phyloP scores from a whole-genome alignment of 306 rosid genomes.

The Cicer pinnatifidum region DNA sequence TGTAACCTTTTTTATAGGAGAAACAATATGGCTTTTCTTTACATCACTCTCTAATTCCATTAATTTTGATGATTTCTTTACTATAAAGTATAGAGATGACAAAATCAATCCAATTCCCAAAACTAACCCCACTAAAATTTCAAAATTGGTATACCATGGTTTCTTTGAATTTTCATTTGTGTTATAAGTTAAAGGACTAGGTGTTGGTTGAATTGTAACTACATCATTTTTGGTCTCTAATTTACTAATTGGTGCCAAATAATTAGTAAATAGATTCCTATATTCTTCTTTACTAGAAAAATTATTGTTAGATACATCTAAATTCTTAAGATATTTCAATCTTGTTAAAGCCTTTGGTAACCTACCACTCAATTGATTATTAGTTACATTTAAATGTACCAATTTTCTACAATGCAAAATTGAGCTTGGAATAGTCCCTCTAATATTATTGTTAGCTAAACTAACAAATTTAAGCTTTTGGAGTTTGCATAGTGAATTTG shows the following conservation, averaged over 20 bases:
- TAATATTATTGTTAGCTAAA: slow-evolving; percentile 50
- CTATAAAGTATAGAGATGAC: slow-evolving; percentile 41
- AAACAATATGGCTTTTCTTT: slow-evolving; percentile 38
- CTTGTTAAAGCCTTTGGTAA: slow-evolving; percentile 57
- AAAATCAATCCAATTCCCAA: slow-evolving; percentile 47
- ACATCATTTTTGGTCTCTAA: slow-evolving; percentile 2
- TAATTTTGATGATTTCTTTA: slow-evolving; percentile 43
- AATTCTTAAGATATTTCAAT: slow-evolving; percentile 54
- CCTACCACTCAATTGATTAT: slow-evolving; percentile 62
- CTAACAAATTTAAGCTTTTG: slow-evolving; percentile 44
- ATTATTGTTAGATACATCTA: slow-evolving; percentile 62
- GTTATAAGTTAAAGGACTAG: slow-evolving; percentile 28
- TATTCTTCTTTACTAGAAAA: slow-evolving; percentile 46
- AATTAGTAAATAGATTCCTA: slow-evolving; percentile 12
- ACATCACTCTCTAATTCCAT: slow-evolving; percentile 24
- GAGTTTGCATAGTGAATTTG: slow-evolving; percentile 47
- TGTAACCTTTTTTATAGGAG: slow-evolving; percentile 41
- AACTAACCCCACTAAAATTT: neutral
- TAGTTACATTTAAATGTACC: slow-evolving; percentile 56
- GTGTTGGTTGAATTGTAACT: neutral
- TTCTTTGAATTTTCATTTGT: neutral
- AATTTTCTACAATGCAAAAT: slow-evolving; percentile 57
- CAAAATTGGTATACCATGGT: neutral
- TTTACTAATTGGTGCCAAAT: slow-evolving; percentile 30
- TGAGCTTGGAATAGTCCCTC: slow-evolving; percentile 50